Percentiles rank a stretch among this genome's conserved stretches.
phyloP scores from a whole-genome alignment of 306 rosid genomes.

The Castanea crenata region DNA sequence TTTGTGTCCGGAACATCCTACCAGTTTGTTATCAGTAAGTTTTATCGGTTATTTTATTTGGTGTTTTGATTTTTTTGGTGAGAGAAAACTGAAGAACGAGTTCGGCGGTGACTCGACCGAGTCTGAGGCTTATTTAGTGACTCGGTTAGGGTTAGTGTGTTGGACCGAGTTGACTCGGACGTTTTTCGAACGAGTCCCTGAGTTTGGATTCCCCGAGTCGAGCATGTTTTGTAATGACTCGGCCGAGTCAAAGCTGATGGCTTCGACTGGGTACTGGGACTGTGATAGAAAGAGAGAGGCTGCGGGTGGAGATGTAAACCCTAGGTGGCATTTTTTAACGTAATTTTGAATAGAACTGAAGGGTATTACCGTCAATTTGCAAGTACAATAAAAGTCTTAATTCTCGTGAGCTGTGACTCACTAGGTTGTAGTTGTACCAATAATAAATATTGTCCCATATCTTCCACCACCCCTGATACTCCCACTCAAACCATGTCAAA shows the following conservation, averaged over 20 bases:
- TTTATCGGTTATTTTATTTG: neutral
- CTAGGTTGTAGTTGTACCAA: neutral
- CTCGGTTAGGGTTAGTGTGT: slow-evolving; percentile 21
- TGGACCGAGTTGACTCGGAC: slow-evolving; percentile 28
- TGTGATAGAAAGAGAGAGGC: too few species aligned
- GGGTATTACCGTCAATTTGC: neutral
- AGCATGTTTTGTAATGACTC: neutral
- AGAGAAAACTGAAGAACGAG: neutral
- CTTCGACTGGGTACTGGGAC: too few species aligned
- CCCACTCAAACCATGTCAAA: neutral
- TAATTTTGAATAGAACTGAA: neutral
- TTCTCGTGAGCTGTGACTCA: slow-evolving; percentile 24
- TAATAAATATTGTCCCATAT: neutral
- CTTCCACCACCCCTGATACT: neutral
- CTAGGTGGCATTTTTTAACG: neutral
- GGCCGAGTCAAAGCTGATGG: neutral
- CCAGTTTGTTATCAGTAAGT: slow-evolving; percentile 60
- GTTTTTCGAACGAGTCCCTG: neutral
- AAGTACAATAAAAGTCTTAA: neutral
- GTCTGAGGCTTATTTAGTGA: slow-evolving; percentile 2
- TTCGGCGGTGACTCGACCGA: slow-evolving; percentile 11
- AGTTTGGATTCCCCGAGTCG: neutral
- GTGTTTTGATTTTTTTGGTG: neutral
- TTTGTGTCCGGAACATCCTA: slow-evolving; percentile 37
- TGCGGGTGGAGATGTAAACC: neutral